Evolutionary conservation across 2,329 filamentous ascomycete genomes (phyloP), one percentile per base, ranked within the genome.

Genomic region (Neopestalotiopsis clavispora): DNA sequence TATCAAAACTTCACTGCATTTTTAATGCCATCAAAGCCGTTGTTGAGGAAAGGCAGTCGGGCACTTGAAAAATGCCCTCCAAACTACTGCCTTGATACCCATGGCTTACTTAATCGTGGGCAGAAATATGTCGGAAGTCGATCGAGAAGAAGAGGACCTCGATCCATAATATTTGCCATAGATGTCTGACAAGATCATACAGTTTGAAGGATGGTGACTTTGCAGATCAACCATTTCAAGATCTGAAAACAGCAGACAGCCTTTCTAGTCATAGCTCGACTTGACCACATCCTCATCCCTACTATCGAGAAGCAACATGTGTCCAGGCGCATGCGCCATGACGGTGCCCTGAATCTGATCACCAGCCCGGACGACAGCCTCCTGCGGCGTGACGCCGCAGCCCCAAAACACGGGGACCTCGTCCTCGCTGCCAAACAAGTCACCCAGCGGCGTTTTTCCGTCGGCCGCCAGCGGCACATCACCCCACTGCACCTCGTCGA

Each of bases 341-440:
- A 91, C 82, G 1, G 82, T 80, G 0, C 90, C 90, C 61, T 86
- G 74, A 60, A 90, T 73, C 7, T 76, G 79, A 17, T 17, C 59
- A 38, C 30, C 59, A 4, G 88, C 87, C 68, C 80, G 82, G 83
- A 90, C 85, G 1, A 91, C 87, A 14, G 88, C 89, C 74, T 90
- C 86, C 74, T 91, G 89, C 1, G 90, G 89, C 49, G 90, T 91
- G 12, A 91, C 89, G 42, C 89, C 89, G 74, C 89, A 92, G 0
- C 87, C 90, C 88, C 89, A 88, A 71, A 89, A 89, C 4, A 89
- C 84, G 0, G 87, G 87, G 38, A 90, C 80, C 32, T 84, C 80
- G 2, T 84, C 80, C 14, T 82, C 79, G 23, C 78, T 78, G 14
- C 76, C 78, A 17, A 75, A 72, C 1, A 76, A 67, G 32, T 78